Percentiles rank a stretch among this genome's conserved stretches.
These are phyloP conservation scores for Diplodia sapinea DNA, from an alignment of 2,329 filamentous ascomycete genomes.

Conservation along the genomic window DNA sequence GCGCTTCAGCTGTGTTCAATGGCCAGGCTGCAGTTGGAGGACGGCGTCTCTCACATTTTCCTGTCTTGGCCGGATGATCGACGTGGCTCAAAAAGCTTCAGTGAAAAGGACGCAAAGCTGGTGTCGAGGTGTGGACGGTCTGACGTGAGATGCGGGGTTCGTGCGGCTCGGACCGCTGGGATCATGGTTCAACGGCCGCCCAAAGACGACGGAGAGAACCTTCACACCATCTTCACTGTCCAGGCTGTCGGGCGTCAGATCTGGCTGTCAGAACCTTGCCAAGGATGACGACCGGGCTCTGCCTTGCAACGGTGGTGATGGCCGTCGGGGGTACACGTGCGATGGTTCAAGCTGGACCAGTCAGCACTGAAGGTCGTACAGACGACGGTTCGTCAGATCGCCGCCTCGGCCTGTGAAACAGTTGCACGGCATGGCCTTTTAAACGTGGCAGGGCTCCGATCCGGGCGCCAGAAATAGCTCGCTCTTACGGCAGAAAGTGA, in stretches of 20 bases:
- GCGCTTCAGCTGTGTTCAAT: not conserved
- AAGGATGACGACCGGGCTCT: not conserved
- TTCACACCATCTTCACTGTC: not conserved
- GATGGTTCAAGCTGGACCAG: not conserved
- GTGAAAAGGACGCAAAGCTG: not conserved
- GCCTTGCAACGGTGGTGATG: not conserved
- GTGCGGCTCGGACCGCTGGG: not conserved
- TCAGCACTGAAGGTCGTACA: not conserved
- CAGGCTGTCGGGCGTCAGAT: not conserved
- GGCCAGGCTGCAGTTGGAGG: not conserved
- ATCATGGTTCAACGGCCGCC: not conserved
- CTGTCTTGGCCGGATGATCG: not conserved
- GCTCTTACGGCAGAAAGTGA: not conserved
- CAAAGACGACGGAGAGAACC: not conserved
- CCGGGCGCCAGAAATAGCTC: not conserved
- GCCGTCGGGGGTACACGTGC: not conserved
- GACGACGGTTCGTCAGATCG: not conserved
- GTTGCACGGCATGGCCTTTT: not conserved
- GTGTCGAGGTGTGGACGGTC: not conserved
- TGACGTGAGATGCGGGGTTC: slow-evolving; percentile 2
- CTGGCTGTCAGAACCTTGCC: not conserved
- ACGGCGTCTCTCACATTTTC: not conserved
- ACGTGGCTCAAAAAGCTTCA: not conserved
- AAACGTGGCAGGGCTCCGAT: not conserved
- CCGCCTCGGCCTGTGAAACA: not conserved